Evolutionary conservation across 345 rosid species (phyloP).

Genomic region (Camelina laxa): DNA sequence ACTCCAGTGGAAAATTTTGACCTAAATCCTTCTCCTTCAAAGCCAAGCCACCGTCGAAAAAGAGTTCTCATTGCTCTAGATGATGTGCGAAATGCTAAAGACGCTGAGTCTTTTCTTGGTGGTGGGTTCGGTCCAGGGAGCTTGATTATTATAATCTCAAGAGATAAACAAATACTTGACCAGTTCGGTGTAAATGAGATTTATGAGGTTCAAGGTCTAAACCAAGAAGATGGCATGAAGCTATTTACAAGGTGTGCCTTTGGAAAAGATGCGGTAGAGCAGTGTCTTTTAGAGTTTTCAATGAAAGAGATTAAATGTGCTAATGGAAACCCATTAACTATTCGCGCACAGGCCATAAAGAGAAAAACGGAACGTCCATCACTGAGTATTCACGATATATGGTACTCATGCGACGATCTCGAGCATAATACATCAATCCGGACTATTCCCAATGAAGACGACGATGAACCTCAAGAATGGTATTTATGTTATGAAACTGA

Average conservation of each 20-base stretch:
- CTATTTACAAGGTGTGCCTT: background rate
- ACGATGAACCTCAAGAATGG: too few relatives aligned
- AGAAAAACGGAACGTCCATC: background rate
- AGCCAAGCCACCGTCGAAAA: background rate
- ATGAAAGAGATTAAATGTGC: background rate
- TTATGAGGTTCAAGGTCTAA: constrained; percentile 5
- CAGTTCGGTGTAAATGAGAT: background rate
- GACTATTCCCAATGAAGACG: too few relatives aligned
- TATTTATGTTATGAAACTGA: too few relatives aligned
- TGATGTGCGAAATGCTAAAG: background rate
- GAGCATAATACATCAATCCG: too few relatives aligned
- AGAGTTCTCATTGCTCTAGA: background rate
- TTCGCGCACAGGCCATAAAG: background rate
- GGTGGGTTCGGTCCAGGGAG: background rate
- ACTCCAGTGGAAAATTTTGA: background rate
- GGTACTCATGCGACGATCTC: background rate
- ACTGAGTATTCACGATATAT: background rate
- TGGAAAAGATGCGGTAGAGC: background rate
- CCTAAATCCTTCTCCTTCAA: background rate
- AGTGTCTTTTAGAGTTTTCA: background rate
- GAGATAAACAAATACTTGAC: background rate
- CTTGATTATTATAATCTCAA: background rate
- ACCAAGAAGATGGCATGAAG: background rate
- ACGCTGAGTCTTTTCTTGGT: background rate
- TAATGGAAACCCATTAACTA: background rate